Conservation (phyloP, 2,329 filamentous ascomycete species). For the Celoporthe dispersa region DNA sequence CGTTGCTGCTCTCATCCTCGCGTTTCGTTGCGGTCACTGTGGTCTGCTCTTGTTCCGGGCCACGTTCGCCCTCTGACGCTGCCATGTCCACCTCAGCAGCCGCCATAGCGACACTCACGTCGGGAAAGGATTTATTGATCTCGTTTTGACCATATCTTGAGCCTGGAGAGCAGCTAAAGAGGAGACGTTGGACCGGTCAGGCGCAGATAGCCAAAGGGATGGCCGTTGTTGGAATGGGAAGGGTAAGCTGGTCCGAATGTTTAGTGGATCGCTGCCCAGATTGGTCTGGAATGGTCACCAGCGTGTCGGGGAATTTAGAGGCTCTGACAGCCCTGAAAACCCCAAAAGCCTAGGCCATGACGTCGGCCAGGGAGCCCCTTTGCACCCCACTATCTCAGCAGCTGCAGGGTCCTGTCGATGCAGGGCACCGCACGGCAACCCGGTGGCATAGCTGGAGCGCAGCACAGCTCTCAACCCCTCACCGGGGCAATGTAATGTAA, state of each 20-base stretch:
- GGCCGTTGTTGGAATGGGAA: conserved; percentile 1
- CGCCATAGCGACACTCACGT: conserved; percentile 21
- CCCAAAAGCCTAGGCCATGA: conserved; percentile 8
- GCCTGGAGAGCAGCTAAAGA: not conserved
- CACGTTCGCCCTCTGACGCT: not conserved
- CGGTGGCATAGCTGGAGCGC: no score
- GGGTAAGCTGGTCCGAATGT: not conserved
- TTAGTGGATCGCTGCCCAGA: not conserved
- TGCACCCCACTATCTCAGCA: conserved; percentile 1
- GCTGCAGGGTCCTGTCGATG: conserved; percentile 8
- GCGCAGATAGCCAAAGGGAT: not conserved
- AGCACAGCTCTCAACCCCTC: not conserved
- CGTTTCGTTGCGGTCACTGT: not conserved
- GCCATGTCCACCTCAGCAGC: conserved; percentile 23
- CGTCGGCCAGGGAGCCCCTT: conserved; percentile 4
- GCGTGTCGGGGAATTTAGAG: conserved; percentile 9
- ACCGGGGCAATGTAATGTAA: not conserved
- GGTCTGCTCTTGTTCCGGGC: conserved; percentile 6
- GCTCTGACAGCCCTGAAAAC: conserved; percentile 8
- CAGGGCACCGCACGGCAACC: not conserved
- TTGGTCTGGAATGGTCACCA: not conserved
- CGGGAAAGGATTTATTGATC: no score
- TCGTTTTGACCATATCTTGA: not conserved
- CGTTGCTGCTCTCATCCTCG: not conserved
- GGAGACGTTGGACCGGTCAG: not conserved